phyloP scores from a whole-genome alignment of 345 rosid genomes.

The Hibiscus trionum region DNA sequence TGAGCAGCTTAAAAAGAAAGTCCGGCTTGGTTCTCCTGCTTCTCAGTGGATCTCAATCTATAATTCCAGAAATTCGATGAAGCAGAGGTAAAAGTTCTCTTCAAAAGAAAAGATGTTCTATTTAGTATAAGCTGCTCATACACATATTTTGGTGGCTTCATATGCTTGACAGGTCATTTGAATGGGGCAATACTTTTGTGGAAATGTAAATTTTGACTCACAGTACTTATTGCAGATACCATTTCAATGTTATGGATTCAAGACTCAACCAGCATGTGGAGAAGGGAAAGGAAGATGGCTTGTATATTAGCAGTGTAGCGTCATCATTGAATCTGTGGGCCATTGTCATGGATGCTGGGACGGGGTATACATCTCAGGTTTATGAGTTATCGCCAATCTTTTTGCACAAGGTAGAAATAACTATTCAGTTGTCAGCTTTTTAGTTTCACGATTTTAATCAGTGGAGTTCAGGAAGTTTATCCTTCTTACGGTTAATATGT shows the following conservation, averaged over 20 bases:
- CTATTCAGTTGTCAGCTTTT: not conserved
- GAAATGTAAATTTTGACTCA: not conserved
- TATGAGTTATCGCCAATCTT: slow-evolving; percentile 48
- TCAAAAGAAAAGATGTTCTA: not conserved
- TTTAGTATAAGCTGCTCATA: not conserved
- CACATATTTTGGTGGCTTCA: not conserved
- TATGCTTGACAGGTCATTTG: slow-evolving; percentile 3
- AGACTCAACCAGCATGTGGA: slow-evolving; percentile 52
- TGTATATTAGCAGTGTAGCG: slow-evolving; percentile 56
- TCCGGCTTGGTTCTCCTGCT: slow-evolving; percentile 60
- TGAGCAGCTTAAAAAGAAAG: slow-evolving; percentile 55
- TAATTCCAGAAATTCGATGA: slow-evolving; percentile 58
- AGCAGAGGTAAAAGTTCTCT: slow-evolving; percentile 42
- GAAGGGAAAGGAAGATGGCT: slow-evolving; percentile 59
- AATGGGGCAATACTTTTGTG: not conserved
- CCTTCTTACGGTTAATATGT: slow-evolving; percentile 8
- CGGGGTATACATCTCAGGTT: slow-evolving; percentile 49
- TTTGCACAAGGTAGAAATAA: slow-evolving; percentile 46
- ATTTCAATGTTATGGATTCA: slow-evolving; percentile 55
- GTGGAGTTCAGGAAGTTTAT: not conserved
- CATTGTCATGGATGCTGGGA: slow-evolving; percentile 61
- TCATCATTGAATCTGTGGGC: slow-evolving; percentile 60
- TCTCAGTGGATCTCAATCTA: slow-evolving; percentile 64
- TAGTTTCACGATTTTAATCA: not conserved
- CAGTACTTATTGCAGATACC: slow-evolving; percentile 36